These are phyloP conservation scores for Umbelopsis ramanniana DNA, from an alignment of 192 early-diverging fungal genomes.

Conservation along the genomic window DNA sequence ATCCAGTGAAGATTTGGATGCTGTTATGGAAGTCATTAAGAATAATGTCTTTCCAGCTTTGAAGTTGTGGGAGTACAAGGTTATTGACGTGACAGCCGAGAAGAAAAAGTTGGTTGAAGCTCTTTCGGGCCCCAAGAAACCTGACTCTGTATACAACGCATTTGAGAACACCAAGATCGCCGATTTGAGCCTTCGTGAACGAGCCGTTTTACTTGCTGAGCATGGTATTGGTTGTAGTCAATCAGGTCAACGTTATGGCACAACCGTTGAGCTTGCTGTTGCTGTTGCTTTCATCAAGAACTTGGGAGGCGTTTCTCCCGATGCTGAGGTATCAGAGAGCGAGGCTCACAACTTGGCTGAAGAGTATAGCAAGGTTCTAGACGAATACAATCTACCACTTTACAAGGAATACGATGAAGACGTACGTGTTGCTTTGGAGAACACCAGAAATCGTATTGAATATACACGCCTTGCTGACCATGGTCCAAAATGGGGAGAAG, in stretches of 20 bases:
- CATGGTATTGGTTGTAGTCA: conserved; percentile 38
- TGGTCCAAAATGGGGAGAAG: conserved; percentile 83
- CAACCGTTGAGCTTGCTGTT: conserved; percentile 49
- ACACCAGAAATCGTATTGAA: conserved; percentile 77
- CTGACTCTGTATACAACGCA: background rate
- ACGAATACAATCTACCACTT: conserved; percentile 85
- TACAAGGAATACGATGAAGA: conserved; percentile 90
- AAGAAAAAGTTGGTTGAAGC: conserved; percentile 46
- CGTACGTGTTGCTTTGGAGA: conserved; percentile 65
- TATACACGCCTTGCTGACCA: conserved; percentile 86
- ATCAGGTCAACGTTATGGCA: conserved; percentile 60
- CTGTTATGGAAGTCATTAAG: conserved; percentile 62
- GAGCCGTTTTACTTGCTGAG: conserved; percentile 46
- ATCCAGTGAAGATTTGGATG: conserved; percentile 68
- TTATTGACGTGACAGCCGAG: conserved; percentile 65
- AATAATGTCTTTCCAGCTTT: conserved; percentile 60
- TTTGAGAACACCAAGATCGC: conserved; percentile 23
- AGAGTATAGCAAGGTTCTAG: conserved; percentile 66
- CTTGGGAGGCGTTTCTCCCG: conserved; percentile 4
- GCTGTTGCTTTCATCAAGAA: conserved; percentile 56
- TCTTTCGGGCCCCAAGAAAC: conserved; percentile 24
- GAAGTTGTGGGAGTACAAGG: conserved; percentile 90
- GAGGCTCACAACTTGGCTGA: conserved; percentile 43
- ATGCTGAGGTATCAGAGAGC: background rate
- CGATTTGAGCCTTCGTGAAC: conserved; percentile 49